Evolutionary conservation across 1,284 basidiomycete species (phyloP).

Genomic region (Apiotrichum montevideense): DNA sequence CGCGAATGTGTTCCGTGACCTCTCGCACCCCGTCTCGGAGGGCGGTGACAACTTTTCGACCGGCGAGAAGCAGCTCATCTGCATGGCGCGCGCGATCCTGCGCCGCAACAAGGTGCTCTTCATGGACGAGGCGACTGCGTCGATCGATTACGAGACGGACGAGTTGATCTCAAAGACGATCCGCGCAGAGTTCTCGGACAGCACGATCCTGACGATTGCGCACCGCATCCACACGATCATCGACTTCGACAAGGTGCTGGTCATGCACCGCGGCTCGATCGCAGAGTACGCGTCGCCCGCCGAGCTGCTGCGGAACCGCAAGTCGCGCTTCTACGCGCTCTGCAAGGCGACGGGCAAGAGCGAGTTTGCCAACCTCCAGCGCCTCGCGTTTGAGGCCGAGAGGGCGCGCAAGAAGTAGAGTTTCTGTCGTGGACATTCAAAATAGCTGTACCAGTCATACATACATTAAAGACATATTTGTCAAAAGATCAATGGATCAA

Average conservation of each 20-base stretch:
- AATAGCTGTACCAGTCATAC: too few species aligned
- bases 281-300: slow-evolving; percentile 74
- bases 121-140: slow-evolving; percentile 76
- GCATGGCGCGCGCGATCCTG: slow-evolving; percentile 75
- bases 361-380: slow-evolving; percentile 63
- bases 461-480: too few species aligned
- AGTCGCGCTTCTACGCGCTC: slow-evolving; percentile 66
- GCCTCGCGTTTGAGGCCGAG: slow-evolving; percentile 42
- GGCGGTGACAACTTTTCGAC: slow-evolving; percentile 86
- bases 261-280: slow-evolving; percentile 56
- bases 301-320: slow-evolving; percentile 58
- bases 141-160: slow-evolving; percentile 54
- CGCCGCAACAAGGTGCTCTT: slow-evolving; percentile 67
- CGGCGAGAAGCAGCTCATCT: slow-evolving; percentile 77
- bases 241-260: slow-evolving; percentile 71
- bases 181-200: slow-evolving; percentile 53
- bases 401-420: not conserved
- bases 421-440: too few species aligned
- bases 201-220: slow-evolving; percentile 57
- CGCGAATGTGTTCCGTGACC: slow-evolving; percentile 74
- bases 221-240: slow-evolving; percentile 67
- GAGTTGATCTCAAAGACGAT: slow-evolving; percentile 50
- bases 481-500: too few species aligned
- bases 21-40: slow-evolving; percentile 65
- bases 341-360: slow-evolving; percentile 75